Evolutionary conservation across 1,139 yeast species (phyloP).

Genomic region (Suhomyces maxii): DNA sequence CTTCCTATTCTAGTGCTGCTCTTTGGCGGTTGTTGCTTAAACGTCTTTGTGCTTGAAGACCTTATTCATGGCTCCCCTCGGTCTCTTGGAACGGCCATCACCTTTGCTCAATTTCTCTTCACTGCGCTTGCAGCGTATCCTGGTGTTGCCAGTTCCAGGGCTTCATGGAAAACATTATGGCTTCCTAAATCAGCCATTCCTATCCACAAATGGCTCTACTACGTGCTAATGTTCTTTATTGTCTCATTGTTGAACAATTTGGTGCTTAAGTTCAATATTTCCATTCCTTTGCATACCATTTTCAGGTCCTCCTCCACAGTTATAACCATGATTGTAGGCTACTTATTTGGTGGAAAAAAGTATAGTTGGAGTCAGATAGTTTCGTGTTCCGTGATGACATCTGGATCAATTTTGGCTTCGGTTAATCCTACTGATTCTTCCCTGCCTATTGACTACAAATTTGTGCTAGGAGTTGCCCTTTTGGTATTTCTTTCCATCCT

Average conservation of each 20-base stretch:
- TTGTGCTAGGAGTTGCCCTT: constrained; percentile 45
- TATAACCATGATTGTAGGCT: constrained; percentile 61
- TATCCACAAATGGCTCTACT: constrained; percentile 43
- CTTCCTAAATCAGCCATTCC: constrained; percentile 47
- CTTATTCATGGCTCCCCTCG: constrained; percentile 20
- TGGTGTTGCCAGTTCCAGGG: constrained; percentile 22
- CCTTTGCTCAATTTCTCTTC: constrained; percentile 60
- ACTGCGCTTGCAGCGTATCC: constrained; percentile 49
- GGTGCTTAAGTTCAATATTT: constrained; percentile 57
- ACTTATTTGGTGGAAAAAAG: constrained; percentile 40
- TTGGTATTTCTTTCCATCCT: constrained; percentile 49
- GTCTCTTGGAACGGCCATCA: constrained; percentile 48
- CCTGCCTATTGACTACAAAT: constrained; percentile 12
- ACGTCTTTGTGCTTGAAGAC: constrained; percentile 62
- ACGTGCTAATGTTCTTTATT: constrained; percentile 52
- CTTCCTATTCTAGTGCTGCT: constrained; percentile 35
- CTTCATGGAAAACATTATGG: constrained; percentile 22
- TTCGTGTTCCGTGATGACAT: constrained; percentile 53
- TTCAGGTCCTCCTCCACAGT: constrained; percentile 67
- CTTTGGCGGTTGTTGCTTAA: constrained; percentile 75
- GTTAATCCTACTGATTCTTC: constrained; percentile 15
- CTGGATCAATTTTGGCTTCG: constrained; percentile 59
- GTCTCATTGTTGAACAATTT: constrained; percentile 58
- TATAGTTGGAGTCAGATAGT: constrained; percentile 48
- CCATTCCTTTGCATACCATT: constrained; percentile 68